Evolutionary conservation across 495 filamentous ascomycete species (phyloP).

Genomic region (Penicillium manginii): DNA sequence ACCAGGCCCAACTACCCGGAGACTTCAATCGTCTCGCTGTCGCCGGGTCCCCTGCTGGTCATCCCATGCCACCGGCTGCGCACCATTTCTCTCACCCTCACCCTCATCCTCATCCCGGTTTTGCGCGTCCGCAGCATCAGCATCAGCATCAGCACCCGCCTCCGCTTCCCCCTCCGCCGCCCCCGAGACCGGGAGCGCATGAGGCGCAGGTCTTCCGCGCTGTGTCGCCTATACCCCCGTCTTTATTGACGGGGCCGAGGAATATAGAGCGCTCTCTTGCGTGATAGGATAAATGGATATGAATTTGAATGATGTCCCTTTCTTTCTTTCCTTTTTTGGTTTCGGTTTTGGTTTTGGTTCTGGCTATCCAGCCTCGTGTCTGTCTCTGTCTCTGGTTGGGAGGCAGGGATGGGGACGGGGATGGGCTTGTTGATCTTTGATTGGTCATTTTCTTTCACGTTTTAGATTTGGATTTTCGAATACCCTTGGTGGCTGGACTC

Average conservation of each 20-base stretch:
- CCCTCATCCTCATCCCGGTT: conserved; percentile 16
- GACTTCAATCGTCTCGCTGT: conserved; percentile 35
- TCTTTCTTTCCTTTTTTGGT: not conserved
- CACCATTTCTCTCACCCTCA: conserved; percentile 18
- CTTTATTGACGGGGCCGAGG: conserved; percentile 38
- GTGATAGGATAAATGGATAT: conserved; percentile 15
- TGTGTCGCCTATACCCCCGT: conserved; percentile 35
- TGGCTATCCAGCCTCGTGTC: not conserved
- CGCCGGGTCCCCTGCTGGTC: conserved; percentile 9
- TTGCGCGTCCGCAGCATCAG: conserved; percentile 15
- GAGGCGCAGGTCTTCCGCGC: conserved; percentile 25
- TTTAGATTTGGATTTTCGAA: conserved; percentile 11
- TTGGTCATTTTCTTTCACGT: not conserved
- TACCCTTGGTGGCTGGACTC: conserved; percentile 16
- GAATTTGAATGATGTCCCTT: not conserved
- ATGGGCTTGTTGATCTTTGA: not conserved
- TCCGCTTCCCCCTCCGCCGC: conserved; percentile 26
- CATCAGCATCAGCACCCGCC: conserved; percentile 9
- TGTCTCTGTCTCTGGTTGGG: too few species aligned
- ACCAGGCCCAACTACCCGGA: conserved; percentile 38
- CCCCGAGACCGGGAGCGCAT: conserved; percentile 22
- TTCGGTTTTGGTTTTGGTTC: not conserved
- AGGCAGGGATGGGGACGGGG: too few species aligned
- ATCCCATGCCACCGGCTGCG: conserved; percentile 19
- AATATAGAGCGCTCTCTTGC: conserved; percentile 49